A percentile compares a stretch with the other conserved stretches of the same genome.
phyloP scores from a whole-genome alignment of 1,139 yeast genomes.

The Pichia terricola region DNA sequence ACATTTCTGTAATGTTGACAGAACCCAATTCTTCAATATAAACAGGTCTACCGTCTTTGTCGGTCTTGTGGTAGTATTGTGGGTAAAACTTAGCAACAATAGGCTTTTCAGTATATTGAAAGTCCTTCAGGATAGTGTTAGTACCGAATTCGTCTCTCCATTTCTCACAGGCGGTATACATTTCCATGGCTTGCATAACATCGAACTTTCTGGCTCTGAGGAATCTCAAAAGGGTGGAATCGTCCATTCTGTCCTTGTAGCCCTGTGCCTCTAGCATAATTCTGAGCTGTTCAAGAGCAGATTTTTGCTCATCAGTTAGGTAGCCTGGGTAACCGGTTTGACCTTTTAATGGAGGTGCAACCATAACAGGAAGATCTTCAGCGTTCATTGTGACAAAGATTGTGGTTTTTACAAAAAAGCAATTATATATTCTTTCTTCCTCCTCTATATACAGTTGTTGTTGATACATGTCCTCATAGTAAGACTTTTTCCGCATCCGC shows the following conservation, averaged over 20 bases:
- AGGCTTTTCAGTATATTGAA: conserved; percentile 85
- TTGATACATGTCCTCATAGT: too few relatives aligned
- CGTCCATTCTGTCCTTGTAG: conserved; percentile 69
- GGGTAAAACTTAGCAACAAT: conserved; percentile 86
- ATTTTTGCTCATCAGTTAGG: conserved; percentile 59
- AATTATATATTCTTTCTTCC: background rate
- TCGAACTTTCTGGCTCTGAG: conserved; percentile 94
- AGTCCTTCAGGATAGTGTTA: conserved; percentile 76
- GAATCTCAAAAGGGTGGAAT: conserved; percentile 76
- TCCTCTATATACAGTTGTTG: background rate
- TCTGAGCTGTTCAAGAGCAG: conserved; percentile 49
- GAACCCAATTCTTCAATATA: conserved; percentile 90
- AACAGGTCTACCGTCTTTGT: conserved; percentile 93
- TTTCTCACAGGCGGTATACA: conserved; percentile 81
- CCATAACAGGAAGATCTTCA: conserved; percentile 8
- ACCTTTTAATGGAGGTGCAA: conserved; percentile 48
- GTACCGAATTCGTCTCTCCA: conserved; percentile 89
- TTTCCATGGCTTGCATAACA: conserved; percentile 62
- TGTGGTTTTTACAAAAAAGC: too few relatives aligned
- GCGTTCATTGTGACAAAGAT: background rate
- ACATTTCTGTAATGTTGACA: conserved; percentile 84
- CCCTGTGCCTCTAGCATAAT: conserved; percentile 53
- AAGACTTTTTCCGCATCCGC: conserved; percentile 42
- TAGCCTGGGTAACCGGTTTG: conserved; percentile 78
- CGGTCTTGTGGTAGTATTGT: conserved; percentile 94